Evolutionary conservation across 1,139 yeast genomes (phyloP).

Genomic region (Pichia sp.): DNA sequence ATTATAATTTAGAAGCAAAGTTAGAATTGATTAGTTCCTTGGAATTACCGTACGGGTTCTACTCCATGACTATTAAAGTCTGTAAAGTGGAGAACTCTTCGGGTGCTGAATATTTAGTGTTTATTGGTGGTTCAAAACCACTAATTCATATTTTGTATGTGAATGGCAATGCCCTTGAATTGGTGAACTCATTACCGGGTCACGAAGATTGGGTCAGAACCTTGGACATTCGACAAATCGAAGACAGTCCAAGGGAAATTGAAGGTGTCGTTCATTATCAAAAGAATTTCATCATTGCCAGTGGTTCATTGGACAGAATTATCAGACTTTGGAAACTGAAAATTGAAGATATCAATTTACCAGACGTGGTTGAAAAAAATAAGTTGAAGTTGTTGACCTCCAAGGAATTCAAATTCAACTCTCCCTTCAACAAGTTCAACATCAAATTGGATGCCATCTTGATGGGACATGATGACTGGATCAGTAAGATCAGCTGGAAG

Average conservation of each 20-base stretch:
- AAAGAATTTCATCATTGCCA: conserved; percentile 57
- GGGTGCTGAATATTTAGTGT: conserved; percentile 40
- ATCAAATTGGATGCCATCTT: conserved; percentile 76
- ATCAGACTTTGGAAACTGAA: conserved; percentile 78
- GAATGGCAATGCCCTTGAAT: conserved; percentile 12
- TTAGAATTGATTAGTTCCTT: conserved; percentile 18
- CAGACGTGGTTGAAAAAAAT: conserved; percentile 31
- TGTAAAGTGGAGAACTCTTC: conserved; percentile 28
- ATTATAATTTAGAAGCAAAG: conserved; percentile 37
- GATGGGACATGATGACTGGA: conserved; percentile 99
- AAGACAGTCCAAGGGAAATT: conserved; percentile 6
- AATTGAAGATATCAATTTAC: conserved; percentile 51
- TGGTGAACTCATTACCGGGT: conserved; percentile 56
- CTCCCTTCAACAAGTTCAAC: conserved; percentile 29
- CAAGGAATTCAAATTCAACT: conserved; percentile 52
- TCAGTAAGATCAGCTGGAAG: conserved; percentile 79
- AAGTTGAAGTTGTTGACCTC: conserved; percentile 51
- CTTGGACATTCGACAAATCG: conserved; percentile 48
- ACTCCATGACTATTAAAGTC: conserved; percentile 53
- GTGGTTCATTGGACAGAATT: conserved; percentile 86
- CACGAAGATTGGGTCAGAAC: conserved; percentile 94
- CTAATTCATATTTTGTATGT: conserved; percentile 47
- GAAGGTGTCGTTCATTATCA: conserved; percentile 14
- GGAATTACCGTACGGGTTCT: conserved; percentile 41
- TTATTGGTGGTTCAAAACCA: conserved; percentile 75